Evolutionary conservation across 768 basidiomycete genomes (phyloP).

Genomic region (Trametes sanguinea): DNA sequence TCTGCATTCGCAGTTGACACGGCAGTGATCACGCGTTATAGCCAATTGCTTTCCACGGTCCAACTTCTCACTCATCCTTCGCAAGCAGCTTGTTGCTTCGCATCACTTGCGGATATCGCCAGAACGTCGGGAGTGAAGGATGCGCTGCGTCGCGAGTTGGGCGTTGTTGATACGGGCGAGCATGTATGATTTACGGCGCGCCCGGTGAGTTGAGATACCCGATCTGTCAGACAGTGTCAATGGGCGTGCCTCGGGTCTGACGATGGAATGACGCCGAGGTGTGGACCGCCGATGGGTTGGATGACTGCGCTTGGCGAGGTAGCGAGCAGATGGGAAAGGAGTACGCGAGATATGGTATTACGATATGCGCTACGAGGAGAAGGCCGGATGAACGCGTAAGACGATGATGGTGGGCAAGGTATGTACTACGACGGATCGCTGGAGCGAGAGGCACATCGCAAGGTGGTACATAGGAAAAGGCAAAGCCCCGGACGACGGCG

Average conservation of each 20-base stretch:
- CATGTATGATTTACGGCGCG: not conserved
- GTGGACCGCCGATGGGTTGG: not conserved
- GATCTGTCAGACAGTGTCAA: slow-evolving; percentile 2
- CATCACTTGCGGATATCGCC: not conserved
- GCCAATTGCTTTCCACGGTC: not conserved
- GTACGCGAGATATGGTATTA: slow-evolving; percentile 7
- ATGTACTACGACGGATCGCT: too few species aligned
- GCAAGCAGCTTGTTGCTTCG: not conserved
- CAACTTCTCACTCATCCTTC: not conserved
- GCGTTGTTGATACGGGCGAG: not conserved
- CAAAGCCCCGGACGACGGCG: too few species aligned
- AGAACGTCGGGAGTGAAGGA: not conserved
- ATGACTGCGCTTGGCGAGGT: not conserved
- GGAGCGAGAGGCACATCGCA: too few species aligned
- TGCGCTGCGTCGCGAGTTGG: not conserved
- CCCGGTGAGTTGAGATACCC: not conserved
- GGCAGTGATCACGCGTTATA: too few species aligned
- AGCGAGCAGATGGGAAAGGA: not conserved
- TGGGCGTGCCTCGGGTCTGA: not conserved
- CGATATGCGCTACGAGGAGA: not conserved
- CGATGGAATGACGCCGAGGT: not conserved
- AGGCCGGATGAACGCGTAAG: too few species aligned
- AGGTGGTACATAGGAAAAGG: too few species aligned
- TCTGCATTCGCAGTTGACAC: too few species aligned
- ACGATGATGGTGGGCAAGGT: too few species aligned